These are phyloP conservation scores for Leccinum broughii DNA, from an alignment of 768 basidiomycete species.

Conservation along the genomic window DNA sequence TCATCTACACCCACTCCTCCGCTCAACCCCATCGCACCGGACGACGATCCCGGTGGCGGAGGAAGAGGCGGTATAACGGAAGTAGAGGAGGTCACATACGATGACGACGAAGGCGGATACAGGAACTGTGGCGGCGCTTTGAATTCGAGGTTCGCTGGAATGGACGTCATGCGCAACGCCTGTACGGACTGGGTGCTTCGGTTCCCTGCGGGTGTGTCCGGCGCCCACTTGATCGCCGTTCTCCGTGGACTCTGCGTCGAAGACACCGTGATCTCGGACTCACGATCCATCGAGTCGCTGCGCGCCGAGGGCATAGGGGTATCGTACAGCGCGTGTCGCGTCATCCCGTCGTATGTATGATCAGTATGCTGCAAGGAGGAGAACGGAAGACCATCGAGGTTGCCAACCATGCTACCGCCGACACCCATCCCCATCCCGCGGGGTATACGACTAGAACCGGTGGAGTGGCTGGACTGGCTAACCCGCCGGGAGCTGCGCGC, in stretches of 20 bases:
- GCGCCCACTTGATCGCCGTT: constrained; percentile 71
- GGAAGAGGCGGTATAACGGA: constrained; percentile 13
- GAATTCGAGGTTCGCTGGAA: constrained; percentile 19
- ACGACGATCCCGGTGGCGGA: constrained; percentile 15
- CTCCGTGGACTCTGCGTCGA: constrained; percentile 35
- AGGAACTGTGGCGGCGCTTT: constrained; percentile 19
- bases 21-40: not conserved
- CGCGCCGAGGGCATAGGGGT: constrained; percentile 63
- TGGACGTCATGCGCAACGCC: constrained; percentile 20
- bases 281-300: constrained; percentile 40
- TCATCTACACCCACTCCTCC: constrained; percentile 5
- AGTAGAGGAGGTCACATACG: not conserved
- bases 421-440: constrained; percentile 25
- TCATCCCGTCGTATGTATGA: constrained; percentile 50
- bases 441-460: constrained; percentile 21
- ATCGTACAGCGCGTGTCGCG: constrained; percentile 87
- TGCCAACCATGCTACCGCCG: constrained; percentile 32
- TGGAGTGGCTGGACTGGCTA: constrained; percentile 46
- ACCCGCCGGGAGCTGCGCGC: constrained; percentile 55
- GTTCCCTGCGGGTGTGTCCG: constrained; percentile 59
- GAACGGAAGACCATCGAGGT: constrained; percentile 24
- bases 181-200: constrained; percentile 47
- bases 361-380: constrained; percentile 32
- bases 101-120: constrained; percentile 24
- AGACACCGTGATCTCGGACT: constrained; percentile 32